A percentile compares a stretch with the other conserved stretches of the same genome.
Evolutionary conservation across 768 basidiomycete genomes (phyloP).

Genomic region (Bullera alba): DNA sequence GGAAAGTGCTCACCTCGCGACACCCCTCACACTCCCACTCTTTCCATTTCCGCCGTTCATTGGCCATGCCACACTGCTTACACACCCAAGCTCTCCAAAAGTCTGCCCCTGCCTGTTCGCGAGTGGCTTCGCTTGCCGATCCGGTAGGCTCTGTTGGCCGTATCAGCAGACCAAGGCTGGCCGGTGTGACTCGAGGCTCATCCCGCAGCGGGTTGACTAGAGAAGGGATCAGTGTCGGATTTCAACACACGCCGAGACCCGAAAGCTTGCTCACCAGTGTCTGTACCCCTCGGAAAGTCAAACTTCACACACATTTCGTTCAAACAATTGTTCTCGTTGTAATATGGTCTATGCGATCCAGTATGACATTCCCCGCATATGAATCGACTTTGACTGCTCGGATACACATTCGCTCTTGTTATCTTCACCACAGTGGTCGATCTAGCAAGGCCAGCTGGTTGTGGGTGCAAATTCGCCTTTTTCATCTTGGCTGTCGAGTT

Average conservation of each 20-base stretch:
- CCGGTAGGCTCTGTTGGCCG: conserved; percentile 14
- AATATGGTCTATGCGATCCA: no score
- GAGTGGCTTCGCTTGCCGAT: not conserved
- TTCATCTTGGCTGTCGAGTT: not conserved
- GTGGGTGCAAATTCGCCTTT: not conserved
- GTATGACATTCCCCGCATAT: no score
- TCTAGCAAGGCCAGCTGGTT: not conserved
- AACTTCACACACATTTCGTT: no score
- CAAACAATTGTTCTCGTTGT: no score
- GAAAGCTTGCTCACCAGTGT: not conserved
- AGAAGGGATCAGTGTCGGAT: conserved; percentile 2
- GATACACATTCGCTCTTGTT: no score
- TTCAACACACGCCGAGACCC: not conserved
- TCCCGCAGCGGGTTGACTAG: not conserved
- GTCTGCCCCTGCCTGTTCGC: conserved; percentile 17
- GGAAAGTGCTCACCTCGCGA: conserved; percentile 13
- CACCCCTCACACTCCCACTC: conserved; percentile 42
- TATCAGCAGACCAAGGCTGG: conserved; percentile 20
- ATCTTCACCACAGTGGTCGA: not conserved
- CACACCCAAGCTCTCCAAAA: conserved; percentile 41
- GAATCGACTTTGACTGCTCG: no score
- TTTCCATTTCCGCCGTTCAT: conserved; percentile 31
- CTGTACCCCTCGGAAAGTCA: no score
- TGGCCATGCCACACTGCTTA: conserved; percentile 27
- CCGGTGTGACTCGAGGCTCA: conserved; percentile 22